Percentiles rank a stretch among this genome's conserved stretches.
These are phyloP conservation scores for Emmonsia crescens DNA, from an alignment of 2,329 filamentous ascomycete species.

Conservation along the genomic window DNA sequence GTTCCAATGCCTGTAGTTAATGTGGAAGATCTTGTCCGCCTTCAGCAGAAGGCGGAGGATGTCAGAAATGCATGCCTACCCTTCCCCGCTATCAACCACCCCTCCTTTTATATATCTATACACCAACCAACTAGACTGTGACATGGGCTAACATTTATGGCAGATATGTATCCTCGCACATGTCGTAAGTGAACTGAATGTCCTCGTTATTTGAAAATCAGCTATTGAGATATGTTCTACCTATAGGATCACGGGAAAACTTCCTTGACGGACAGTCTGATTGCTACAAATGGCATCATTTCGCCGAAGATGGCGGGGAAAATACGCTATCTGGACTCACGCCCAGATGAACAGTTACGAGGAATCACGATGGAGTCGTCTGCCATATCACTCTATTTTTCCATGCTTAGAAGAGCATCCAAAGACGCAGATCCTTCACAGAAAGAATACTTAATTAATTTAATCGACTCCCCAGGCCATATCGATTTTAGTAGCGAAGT, in stretches of 20 bases:
- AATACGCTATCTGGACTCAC: constrained; percentile 92
- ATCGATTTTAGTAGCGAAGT: constrained; percentile 99
- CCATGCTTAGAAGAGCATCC: constrained; percentile 64
- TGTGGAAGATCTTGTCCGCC: constrained; percentile 76
- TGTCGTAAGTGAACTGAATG: constrained; percentile 48
- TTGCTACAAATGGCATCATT: constrained; percentile 98
- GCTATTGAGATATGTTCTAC: constrained; percentile 9
- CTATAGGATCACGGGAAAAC: constrained; percentile 89
- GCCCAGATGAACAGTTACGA: constrained; percentile 87
- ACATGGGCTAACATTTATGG: constrained; percentile 23
- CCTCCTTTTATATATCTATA: neutral
- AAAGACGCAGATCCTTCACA: constrained; percentile 59
- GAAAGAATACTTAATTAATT: constrained; percentile 89
- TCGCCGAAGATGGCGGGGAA: constrained; percentile 95
- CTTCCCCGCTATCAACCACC: constrained; percentile 4
- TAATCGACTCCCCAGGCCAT: constrained; percentile 96
- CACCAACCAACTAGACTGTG: neutral
- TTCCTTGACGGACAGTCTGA: constrained; percentile 86
- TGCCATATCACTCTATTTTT: constrained; percentile 92
- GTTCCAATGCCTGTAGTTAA: constrained; percentile 78
- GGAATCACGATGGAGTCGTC: constrained; percentile 99
- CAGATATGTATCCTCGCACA: constrained; percentile 93
- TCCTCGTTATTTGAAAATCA: neutral
- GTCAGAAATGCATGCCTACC: constrained; percentile 70
- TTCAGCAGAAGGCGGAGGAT: constrained; percentile 78